phyloP scores from a whole-genome alignment of 2,329 filamentous ascomycete species.

The Colletotrichum caudatum region DNA sequence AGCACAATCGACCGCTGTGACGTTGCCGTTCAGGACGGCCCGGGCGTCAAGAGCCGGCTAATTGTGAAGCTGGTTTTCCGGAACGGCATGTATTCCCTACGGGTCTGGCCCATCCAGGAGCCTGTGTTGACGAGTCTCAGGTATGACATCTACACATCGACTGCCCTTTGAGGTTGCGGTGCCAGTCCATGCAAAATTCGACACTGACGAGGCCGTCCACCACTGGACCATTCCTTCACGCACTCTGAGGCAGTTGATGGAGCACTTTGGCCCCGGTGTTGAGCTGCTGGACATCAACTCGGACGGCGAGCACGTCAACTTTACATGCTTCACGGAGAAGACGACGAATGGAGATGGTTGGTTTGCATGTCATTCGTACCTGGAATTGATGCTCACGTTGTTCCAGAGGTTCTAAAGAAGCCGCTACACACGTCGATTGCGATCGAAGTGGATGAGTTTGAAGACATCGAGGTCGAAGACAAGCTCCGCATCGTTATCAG shows the following conservation, averaged over 20 bases:
- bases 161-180: slow-evolving; percentile 79
- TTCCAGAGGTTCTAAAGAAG: slow-evolving; percentile 78
- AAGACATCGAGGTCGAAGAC: slow-evolving; percentile 79
- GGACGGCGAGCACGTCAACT: slow-evolving; percentile 78
- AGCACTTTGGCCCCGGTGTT: slow-evolving; percentile 83
- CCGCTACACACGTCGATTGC: slow-evolving; percentile 84
- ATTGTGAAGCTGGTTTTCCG: slow-evolving; percentile 79
- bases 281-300: slow-evolving; percentile 85
- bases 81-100: slow-evolving; percentile 64
- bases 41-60: slow-evolving; percentile 78
- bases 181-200: slow-evolving; percentile 83
- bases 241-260: slow-evolving; percentile 79
- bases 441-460: slow-evolving; percentile 81
- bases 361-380: slow-evolving; percentile 32
- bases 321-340: slow-evolving; percentile 87
- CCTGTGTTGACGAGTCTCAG: slow-evolving; percentile 50
- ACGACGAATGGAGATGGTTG: slow-evolving; percentile 70
- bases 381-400: slow-evolving; percentile 37
- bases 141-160: slow-evolving; percentile 81
- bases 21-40: slow-evolving; percentile 78
- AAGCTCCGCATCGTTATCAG: slow-evolving; percentile 83
- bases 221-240: slow-evolving; percentile 79
- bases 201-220: slow-evolving; percentile 73
- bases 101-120: neutral
- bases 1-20: slow-evolving; percentile 80